These are phyloP conservation scores for Porphyrellus cyaneotinctus DNA, from an alignment of 768 basidiomycete genomes.

Conservation along the genomic window DNA sequence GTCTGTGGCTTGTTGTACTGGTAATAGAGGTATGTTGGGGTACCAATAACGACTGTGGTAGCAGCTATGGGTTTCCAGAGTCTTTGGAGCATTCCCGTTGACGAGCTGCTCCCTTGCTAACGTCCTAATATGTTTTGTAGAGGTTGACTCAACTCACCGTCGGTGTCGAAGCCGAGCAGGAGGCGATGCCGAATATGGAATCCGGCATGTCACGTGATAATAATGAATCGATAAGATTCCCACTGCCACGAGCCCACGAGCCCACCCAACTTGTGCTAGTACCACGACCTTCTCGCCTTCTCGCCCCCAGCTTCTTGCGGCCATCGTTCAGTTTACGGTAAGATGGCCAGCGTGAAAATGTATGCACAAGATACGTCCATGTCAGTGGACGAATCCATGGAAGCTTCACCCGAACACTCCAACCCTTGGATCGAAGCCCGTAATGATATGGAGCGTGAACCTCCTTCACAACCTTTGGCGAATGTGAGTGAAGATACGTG, in stretches of 20 bases:
- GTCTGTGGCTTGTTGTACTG: conserved; percentile 42
- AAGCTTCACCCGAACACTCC: not conserved
- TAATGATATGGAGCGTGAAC: conserved; percentile 18
- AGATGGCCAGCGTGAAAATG: conserved; percentile 17
- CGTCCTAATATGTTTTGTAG: not conserved
- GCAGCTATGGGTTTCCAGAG: conserved; percentile 68
- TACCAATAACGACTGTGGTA: conserved; percentile 48
- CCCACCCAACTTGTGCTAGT: conserved; percentile 17
- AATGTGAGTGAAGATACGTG: conserved; percentile 37
- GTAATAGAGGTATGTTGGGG: conserved; percentile 60
- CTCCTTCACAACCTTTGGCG: conserved; percentile 21
- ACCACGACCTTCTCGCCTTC: conserved; percentile 26
- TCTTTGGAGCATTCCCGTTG: conserved; percentile 50
- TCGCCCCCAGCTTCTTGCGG: not conserved
- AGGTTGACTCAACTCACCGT: not conserved
- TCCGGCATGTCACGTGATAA: conserved; percentile 18
- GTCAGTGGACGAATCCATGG: not conserved
- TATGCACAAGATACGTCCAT: conserved; percentile 5
- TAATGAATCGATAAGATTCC: conserved; percentile 25
- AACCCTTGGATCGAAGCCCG: conserved; percentile 1
- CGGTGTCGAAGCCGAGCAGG: not conserved
- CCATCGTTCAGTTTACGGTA: not conserved
- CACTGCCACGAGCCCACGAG: conserved; percentile 14
- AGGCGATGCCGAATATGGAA: not conserved
- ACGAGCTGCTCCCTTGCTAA: not conserved